These are phyloP conservation scores for Rubia yunnanensis DNA, from an alignment of 257 asterid species.

Conservation along the genomic window DNA sequence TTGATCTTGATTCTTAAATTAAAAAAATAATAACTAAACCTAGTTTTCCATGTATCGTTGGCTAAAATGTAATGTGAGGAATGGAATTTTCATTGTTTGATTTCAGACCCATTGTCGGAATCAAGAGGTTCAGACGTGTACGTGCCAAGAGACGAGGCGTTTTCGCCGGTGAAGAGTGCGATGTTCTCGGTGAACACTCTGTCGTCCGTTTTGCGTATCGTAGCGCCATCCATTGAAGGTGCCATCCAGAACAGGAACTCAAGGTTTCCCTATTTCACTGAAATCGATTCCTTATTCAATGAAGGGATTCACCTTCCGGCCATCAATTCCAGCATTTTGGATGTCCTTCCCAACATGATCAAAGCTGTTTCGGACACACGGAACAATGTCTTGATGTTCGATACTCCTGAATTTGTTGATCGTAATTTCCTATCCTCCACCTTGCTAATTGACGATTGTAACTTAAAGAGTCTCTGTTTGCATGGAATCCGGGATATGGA, in stretches of 20 bases:
- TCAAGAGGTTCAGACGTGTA: conserved; percentile 22
- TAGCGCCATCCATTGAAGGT: conserved; percentile 30
- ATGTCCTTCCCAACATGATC: conserved; percentile 36
- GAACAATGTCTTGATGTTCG: conserved; percentile 31
- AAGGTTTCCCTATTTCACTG: conserved; percentile 46
- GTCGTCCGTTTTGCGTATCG: conserved; percentile 30
- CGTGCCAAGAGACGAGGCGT: conserved; percentile 70
- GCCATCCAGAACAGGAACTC: conserved; percentile 1
- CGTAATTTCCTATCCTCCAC: conserved; percentile 21
- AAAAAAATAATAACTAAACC: too few relatives aligned
- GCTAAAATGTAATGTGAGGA: too few relatives aligned
- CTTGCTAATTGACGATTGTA: too few relatives aligned
- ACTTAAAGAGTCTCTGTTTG: too few relatives aligned
- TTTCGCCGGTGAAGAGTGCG: conserved; percentile 39
- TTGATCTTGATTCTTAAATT: too few relatives aligned
- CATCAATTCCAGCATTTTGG: conserved; percentile 1
- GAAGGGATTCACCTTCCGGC: conserved; percentile 37
- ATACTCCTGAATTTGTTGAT: conserved; percentile 42
- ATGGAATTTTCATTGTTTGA: too few relatives aligned
- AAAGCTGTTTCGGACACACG: conserved; percentile 18
- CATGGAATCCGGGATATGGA: too few relatives aligned
- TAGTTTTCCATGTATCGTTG: too few relatives aligned
- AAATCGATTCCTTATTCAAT: conserved; percentile 45
- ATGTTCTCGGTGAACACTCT: conserved; percentile 37
- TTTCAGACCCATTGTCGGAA: conserved; percentile 53